phyloP scores from a whole-genome alignment of 805 yeast genomes.

The Cyberlindnera bimundalis region DNA sequence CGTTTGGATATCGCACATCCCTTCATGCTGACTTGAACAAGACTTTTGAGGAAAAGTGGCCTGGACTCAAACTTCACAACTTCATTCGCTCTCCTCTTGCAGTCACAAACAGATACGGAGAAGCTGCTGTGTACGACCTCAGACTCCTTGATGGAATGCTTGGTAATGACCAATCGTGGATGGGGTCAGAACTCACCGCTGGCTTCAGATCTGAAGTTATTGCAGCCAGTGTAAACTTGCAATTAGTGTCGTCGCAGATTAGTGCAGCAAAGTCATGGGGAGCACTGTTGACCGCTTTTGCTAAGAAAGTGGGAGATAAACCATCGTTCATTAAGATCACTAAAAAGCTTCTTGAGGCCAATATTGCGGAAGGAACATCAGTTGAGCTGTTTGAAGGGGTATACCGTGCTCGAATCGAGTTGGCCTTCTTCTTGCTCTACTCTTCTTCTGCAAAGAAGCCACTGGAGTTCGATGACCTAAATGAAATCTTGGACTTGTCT shows the following conservation, averaged over 20 bases:
- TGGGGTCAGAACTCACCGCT: constrained; percentile 20
- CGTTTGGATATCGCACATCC: constrained; percentile 44
- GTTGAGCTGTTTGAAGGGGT: constrained; percentile 46
- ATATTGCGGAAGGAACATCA: constrained; percentile 49
- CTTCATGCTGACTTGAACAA: constrained; percentile 43
- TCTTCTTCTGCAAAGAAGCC: constrained; percentile 14
- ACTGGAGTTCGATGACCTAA: constrained; percentile 17
- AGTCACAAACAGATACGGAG: constrained; percentile 47
- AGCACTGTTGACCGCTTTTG: constrained; percentile 65
- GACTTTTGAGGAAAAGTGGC: constrained; percentile 48
- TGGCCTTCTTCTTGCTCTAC: constrained; percentile 47
- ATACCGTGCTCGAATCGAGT: constrained; percentile 60
- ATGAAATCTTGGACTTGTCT: constrained; percentile 29
- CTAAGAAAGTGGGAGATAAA: constrained; percentile 38
- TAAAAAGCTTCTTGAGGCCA: constrained; percentile 47
- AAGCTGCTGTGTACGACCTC: constrained; percentile 53
- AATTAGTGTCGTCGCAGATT: constrained; percentile 62
- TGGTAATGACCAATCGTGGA: constrained; percentile 43
- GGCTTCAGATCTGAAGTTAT: constrained; percentile 49
- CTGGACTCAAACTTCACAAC: constrained; percentile 42
- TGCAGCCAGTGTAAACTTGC: constrained; percentile 58
- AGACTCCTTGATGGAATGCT: constrained; percentile 61
- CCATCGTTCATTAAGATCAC: constrained; percentile 39
- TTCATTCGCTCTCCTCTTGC: constrained; percentile 48
- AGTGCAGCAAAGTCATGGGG: constrained; percentile 74